A percentile compares a stretch with the other conserved stretches of the same genome.
phyloP scores from a whole-genome alignment of 768 basidiomycete genomes.

The Hydnum rufescens region DNA sequence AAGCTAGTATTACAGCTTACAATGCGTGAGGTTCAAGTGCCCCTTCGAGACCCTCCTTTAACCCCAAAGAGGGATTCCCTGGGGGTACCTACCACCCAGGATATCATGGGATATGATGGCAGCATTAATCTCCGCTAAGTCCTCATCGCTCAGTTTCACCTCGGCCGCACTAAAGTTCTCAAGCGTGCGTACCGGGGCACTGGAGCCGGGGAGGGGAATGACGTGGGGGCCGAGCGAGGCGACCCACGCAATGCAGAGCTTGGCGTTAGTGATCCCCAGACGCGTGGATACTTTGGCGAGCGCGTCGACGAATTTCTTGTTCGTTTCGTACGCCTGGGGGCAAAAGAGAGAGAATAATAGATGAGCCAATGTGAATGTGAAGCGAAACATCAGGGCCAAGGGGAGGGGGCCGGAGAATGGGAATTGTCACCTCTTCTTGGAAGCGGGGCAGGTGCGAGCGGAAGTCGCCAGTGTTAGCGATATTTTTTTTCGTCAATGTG shows the following conservation, averaged over 20 bases:
- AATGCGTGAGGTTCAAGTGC: too few relatives aligned
- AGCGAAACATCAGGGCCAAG: too few relatives aligned
- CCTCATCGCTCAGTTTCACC: conserved; percentile 23
- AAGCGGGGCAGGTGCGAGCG: too few relatives aligned
- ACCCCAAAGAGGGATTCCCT: neutral
- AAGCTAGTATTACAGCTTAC: too few relatives aligned
- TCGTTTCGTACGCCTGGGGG: conserved; percentile 15
- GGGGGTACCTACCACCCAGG: conserved; percentile 23
- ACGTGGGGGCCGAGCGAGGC: conserved; percentile 13
- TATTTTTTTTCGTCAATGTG: conserved; percentile 20
- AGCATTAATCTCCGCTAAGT: conserved; percentile 21
- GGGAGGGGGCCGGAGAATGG: too few relatives aligned
- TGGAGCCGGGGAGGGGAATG: conserved; percentile 17
- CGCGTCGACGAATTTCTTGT: conserved; percentile 20
- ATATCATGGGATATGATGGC: conserved; percentile 16
- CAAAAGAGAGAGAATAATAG: conserved; percentile 12
- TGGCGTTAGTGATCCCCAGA: conserved; percentile 20
- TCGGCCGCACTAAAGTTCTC: conserved; percentile 29
- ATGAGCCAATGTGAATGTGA: too few relatives aligned
- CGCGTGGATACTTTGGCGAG: conserved; percentile 16
- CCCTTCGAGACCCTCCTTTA: too few relatives aligned
- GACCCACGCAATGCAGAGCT: conserved; percentile 24
- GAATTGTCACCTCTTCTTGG: too few relatives aligned
- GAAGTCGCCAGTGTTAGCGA: too few relatives aligned
- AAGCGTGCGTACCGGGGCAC: conserved; percentile 23